Percentiles rank a stretch among this genome's conserved stretches.
These are phyloP conservation scores for Colletotrichum echinochloae DNA, from an alignment of 2,329 filamentous ascomycete genomes.

Conservation along the genomic window DNA sequence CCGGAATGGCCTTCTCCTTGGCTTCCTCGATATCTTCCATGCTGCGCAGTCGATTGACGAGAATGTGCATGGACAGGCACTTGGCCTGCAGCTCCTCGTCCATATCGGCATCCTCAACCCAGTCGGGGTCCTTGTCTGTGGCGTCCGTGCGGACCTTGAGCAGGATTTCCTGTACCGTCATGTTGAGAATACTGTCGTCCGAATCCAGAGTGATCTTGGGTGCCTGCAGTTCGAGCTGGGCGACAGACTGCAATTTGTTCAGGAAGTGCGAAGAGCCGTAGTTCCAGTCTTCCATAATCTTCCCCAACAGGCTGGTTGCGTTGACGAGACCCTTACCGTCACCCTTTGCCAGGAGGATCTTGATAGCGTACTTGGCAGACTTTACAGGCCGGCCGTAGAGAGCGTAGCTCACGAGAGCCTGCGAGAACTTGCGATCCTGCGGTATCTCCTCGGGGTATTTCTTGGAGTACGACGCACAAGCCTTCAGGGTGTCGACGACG, in stretches of 20 bases:
- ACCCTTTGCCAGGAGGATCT: constrained; percentile 82
- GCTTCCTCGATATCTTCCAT: constrained; percentile 64
- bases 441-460: constrained; percentile 88
- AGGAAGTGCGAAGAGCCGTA: constrained; percentile 82
- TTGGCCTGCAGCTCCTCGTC: constrained; percentile 89
- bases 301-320: constrained; percentile 83
- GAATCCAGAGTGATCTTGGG: constrained; percentile 79
- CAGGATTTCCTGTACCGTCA: constrained; percentile 81
- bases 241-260: constrained; percentile 76
- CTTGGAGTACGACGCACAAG: constrained; percentile 90
- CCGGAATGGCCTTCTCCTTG: constrained; percentile 71
- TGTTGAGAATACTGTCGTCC: constrained; percentile 81
- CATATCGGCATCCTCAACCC: constrained; percentile 75
- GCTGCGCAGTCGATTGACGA: constrained; percentile 85
- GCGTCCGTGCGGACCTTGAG: constrained; percentile 75
- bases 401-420: constrained; percentile 86
- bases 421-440: constrained; percentile 81
- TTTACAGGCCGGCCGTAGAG: constrained; percentile 83
- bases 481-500: constrained; percentile 92
- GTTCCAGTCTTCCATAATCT: constrained; percentile 78
- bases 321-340: constrained; percentile 83
- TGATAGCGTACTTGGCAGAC: constrained; percentile 93
- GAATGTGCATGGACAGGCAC: constrained; percentile 82
- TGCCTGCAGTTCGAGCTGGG: constrained; percentile 81
- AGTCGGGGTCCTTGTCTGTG: constrained; percentile 67